A percentile compares a stretch with the other conserved stretches of the same genome.
Conservation (phyloP, 2,329 filamentous ascomycete genomes). For the Calonectria pteridis region DNA sequence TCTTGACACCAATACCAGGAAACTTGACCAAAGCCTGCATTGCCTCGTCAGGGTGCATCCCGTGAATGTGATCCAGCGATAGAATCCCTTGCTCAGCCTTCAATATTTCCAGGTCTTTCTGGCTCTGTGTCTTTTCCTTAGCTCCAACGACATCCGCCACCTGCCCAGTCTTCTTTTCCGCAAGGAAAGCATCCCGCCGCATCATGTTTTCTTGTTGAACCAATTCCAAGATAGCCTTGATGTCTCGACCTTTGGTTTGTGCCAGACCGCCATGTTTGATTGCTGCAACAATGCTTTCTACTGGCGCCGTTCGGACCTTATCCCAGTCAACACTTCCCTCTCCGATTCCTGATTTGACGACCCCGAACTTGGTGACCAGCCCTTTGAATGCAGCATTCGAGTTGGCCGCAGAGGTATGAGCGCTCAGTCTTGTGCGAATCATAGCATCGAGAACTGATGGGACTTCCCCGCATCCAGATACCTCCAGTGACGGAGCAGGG, state of each 20-base stretch:
- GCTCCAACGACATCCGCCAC: slow-evolving; percentile 30
- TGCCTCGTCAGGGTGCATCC: slow-evolving; percentile 44
- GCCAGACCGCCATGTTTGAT: slow-evolving; percentile 66
- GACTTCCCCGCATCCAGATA: slow-evolving; percentile 45
- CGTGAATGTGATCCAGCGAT: slow-evolving; percentile 44
- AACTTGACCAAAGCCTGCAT: slow-evolving; percentile 45
- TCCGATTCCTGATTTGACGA: slow-evolving; percentile 40
- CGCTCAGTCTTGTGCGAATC: slow-evolving; percentile 43
- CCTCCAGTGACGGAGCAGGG: slow-evolving; percentile 44
- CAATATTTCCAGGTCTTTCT: slow-evolving; percentile 44
- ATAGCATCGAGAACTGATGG: slow-evolving; percentile 44
- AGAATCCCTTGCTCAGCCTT: slow-evolving; percentile 43
- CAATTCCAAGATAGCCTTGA: slow-evolving; percentile 42
- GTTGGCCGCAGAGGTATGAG: slow-evolving; percentile 43
- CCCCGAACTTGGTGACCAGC: slow-evolving; percentile 40
- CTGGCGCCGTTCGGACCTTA: slow-evolving; percentile 39
- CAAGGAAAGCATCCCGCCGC: slow-evolving; percentile 40
- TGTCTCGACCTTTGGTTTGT: slow-evolving; percentile 44
- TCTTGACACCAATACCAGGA: slow-evolving; percentile 45
- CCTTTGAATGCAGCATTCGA: slow-evolving; percentile 45
- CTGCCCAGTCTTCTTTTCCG: slow-evolving; percentile 37
- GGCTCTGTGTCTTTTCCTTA: slow-evolving; percentile 41
- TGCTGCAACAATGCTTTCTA: slow-evolving; percentile 66
- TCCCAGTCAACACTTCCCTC: slow-evolving; percentile 45
- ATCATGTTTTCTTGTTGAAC: slow-evolving; percentile 42